Evolutionary conservation across 164 flowering plant genomes (phyloP).

Genomic region (Vitis riparia): DNA sequence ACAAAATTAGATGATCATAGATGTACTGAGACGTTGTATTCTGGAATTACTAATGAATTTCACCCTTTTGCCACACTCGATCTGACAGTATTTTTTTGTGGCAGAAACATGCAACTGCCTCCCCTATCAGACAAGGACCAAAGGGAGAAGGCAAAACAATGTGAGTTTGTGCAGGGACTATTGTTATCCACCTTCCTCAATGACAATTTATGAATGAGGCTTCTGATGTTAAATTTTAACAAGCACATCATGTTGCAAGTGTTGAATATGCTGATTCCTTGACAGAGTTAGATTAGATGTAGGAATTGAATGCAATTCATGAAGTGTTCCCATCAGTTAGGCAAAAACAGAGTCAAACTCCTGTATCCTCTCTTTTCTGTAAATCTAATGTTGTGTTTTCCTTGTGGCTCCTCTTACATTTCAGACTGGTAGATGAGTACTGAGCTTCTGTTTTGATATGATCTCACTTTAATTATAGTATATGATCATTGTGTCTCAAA

Average conservation of each 20-base stretch:
- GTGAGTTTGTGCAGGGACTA: constrained; percentile 65
- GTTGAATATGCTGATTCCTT: neutral
- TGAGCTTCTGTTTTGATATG: too few relatives aligned
- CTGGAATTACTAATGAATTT: too few relatives aligned
- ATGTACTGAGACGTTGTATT: neutral
- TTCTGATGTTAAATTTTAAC: neutral
- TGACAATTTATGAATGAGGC: constrained; percentile 4
- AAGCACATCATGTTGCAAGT: neutral
- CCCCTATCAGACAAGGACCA: constrained; percentile 50
- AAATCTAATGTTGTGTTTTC: neutral
- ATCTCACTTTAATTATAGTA: too few relatives aligned
- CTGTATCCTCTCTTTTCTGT: constrained; percentile 1
- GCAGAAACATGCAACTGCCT: constrained; percentile 34
- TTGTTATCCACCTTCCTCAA: constrained; percentile 53
- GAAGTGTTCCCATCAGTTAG: constrained; percentile 7
- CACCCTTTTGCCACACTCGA: neutral
- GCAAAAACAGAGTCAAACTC: constrained; percentile 2
- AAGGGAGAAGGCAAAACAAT: constrained; percentile 55
- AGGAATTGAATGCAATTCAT: constrained; percentile 7
- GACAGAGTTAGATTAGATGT: constrained; percentile 5
- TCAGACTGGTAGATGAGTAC: neutral
- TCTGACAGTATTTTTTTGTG: constrained; percentile 9
- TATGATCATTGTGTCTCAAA: too few relatives aligned
- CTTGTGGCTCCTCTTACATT: neutral
- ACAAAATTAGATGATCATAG: neutral